phyloP scores from a whole-genome alignment of 768 basidiomycete genomes.

The Pleurotus pulmonarius region DNA sequence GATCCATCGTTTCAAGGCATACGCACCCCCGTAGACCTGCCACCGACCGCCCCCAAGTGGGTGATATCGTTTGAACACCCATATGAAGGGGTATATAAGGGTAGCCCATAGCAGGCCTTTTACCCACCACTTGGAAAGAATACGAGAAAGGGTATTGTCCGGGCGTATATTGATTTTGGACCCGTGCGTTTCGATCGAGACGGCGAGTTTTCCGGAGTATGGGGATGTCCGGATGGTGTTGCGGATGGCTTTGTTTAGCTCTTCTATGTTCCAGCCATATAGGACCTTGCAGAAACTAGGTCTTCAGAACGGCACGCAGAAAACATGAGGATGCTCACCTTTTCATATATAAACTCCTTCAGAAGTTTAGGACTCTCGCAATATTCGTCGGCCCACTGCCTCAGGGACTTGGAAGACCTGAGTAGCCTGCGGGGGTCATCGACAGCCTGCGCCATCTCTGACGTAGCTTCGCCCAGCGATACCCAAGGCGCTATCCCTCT shows the following conservation, averaged over 20 bases:
- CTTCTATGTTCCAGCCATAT: constrained; percentile 45
- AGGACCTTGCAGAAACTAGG: constrained; percentile 15
- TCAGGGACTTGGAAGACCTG: constrained; percentile 56
- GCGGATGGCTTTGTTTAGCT: constrained; percentile 33
- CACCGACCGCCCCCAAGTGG: constrained; percentile 67
- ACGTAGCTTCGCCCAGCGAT: constrained; percentile 12
- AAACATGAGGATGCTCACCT: constrained; percentile 21
- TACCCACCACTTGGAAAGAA: constrained; percentile 69
- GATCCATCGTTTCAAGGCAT: constrained; percentile 60
- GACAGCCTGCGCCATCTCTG: constrained; percentile 15
- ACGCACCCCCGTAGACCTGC: constrained; percentile 74
- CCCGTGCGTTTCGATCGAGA: constrained; percentile 46
- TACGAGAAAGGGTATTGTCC: constrained; percentile 59
- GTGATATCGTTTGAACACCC: constrained; percentile 74
- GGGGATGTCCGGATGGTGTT: constrained; percentile 41
- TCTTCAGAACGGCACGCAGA: too few relatives aligned
- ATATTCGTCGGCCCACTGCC: constrained; percentile 83
- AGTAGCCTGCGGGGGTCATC: constrained; percentile 20
- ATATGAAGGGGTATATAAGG: constrained; percentile 76
- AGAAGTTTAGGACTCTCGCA: constrained; percentile 65
- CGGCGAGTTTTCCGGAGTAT: constrained; percentile 41
- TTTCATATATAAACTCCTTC: constrained; percentile 77
- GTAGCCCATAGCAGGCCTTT: constrained; percentile 65
- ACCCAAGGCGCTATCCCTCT: constrained; percentile 50
- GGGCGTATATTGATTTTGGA: constrained; percentile 63